These are phyloP conservation scores for Penicillium simplicissimum DNA, from an alignment of 495 filamentous ascomycete genomes.

Conservation along the genomic window DNA sequence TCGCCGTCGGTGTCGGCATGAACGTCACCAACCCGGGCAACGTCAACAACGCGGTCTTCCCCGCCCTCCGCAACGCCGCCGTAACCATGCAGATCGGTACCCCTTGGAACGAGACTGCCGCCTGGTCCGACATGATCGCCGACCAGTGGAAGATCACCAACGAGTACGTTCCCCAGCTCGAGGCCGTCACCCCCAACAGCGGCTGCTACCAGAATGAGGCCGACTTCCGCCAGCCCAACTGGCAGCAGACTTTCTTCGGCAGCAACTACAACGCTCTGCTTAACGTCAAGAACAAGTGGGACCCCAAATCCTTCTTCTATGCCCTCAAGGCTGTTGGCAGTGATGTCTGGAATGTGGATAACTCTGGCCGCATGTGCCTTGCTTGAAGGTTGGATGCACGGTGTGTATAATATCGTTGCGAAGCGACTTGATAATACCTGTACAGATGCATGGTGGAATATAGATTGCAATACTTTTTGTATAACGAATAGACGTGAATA, in stretches of 20 bases:
- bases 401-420: neutral
- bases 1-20: conserved; percentile 48
- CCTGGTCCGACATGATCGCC: conserved; percentile 41
- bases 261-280: conserved; percentile 42
- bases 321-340: conserved; percentile 61
- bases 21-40: conserved; percentile 41
- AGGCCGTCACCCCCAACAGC: conserved; percentile 39
- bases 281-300: conserved; percentile 47
- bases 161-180: conserved; percentile 44
- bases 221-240: conserved; percentile 54
- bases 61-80: conserved; percentile 56
- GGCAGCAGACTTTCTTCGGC: conserved; percentile 56
- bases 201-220: conserved; percentile 47
- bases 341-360: conserved; percentile 42
- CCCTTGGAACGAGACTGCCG: conserved; percentile 46
- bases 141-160: conserved; percentile 45
- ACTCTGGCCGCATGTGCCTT: conserved; percentile 35
- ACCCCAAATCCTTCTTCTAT: conserved; percentile 61
- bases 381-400: neutral
- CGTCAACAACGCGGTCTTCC: conserved; percentile 55
- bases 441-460: neutral
- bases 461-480: neutral
- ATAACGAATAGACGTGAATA: conserved; percentile 2
- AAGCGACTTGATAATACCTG: neutral
- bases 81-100: conserved; percentile 46